Conservation (phyloP, 2,329 filamentous ascomycete species). For the Domatiomyces globalis region DNA sequence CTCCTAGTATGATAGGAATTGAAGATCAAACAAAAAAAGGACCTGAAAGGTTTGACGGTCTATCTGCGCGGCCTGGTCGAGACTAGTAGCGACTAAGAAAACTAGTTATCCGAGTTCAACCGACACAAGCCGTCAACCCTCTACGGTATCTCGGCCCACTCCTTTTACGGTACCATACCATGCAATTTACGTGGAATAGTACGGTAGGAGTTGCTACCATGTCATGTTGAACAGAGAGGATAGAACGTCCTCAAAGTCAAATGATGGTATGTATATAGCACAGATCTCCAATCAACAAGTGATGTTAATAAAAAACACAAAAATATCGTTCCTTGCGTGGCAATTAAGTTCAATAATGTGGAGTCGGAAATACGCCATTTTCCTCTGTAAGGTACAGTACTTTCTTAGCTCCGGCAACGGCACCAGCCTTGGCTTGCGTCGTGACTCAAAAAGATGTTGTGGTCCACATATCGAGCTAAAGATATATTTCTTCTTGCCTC, state of each 20-base stretch:
- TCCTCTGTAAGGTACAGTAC: background rate
- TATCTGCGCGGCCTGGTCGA: background rate
- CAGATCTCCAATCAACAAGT: no score
- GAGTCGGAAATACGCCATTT: background rate
- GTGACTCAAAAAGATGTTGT: no score
- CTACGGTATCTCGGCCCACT: no score
- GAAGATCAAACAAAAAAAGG: conserved; percentile 7
- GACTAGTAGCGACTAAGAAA: background rate
- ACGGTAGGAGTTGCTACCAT: background rate
- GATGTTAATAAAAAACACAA: no score
- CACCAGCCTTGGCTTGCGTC: background rate
- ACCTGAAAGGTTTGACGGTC: conserved; percentile 2
- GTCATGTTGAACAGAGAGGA: no score
- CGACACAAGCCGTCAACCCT: background rate
- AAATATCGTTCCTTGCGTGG: background rate
- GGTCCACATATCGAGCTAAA: no score
- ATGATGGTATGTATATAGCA: no score
- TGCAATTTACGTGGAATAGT: background rate
- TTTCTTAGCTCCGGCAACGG: background rate
- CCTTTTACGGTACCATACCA: background rate
- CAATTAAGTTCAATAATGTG: background rate
- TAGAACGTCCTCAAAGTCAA: no score
- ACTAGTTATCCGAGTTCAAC: background rate
- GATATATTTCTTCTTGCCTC: background rate
- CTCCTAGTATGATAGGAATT: conserved; percentile 5